Base-by-base conservation (phyloP, 2,329 filamentous ascomycete species). In the Fusarium sp. region DNA sequence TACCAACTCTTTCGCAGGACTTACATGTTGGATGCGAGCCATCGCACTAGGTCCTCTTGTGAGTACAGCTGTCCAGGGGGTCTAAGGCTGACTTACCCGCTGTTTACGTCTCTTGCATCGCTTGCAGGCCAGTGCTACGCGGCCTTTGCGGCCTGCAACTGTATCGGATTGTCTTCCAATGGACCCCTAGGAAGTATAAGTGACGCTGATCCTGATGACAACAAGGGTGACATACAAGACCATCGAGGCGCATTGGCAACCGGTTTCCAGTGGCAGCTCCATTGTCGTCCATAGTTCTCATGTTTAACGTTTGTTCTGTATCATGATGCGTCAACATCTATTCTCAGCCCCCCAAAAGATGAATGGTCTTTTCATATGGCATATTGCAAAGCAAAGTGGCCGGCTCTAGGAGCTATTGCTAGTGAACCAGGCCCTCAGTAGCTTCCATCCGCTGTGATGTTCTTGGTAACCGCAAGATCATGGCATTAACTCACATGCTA, bases 201-300 rank as follows among this genome's bases (percentile, higher is more conserved):
- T 28, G 14, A 36, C 6, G 5, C 5, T 0, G 13, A 8, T 22
- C 6, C 20, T 3, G 1, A 32, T 8, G 5, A 0, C 9, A 11
- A 6, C 0, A 3, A 28, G 24, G 13, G 10, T 26, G 13, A 24
- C 20, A 4, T 54, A 39, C 24, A 12, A 39, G 20, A 1, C 20
- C 14, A 8, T n/a, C 20, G 1, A n/a, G 51, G 3, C 24, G 20
- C 4, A n/a, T 6, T 10, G 35, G 18, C 3, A 28, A 28, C 0
- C 20, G 14, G 11, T 28, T 20, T 28, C n/a, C 35, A 17, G 18
- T 17, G 24, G 35, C 3, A 10, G 24, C 18, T 39, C 20, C 5
- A 15, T n/a, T 22, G 24, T 22, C 8, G 14, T 28, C 51, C 51
- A 39, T 54, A 8, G 51, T 28, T n/a, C 14, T 38, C 51, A 54